Evolutionary conservation across 2,329 filamentous ascomycete genomes (phyloP), one percentile per base, ranked within the genome.

Genomic region (Pochonia chlamydosporia): DNA sequence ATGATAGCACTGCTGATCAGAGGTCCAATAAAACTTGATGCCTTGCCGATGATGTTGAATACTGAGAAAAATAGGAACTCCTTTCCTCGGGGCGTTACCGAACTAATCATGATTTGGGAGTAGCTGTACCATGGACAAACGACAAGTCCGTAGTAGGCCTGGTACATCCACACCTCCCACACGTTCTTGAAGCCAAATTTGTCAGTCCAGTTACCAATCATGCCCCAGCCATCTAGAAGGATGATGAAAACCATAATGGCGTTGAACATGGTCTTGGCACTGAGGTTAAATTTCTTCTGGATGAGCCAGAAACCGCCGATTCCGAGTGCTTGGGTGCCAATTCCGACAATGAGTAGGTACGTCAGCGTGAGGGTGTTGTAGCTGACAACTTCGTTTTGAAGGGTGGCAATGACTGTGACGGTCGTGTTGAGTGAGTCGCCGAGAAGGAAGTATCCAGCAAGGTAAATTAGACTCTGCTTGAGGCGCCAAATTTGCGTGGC

Each of bases 71-170:
- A 87, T 10, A 87, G 66, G 55, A 85, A 85, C 54, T 86, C 84
- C 56, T 85, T 81, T 31, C 82, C 82, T 5, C 79, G 71, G 0
- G 83, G 83, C 0, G 82, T 85, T 2, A 87, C 81, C 54, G 85
- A 83, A 3, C 76, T 80, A 54, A 87, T 87, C 75, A 87, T 82
- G 56, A 82, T 85, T 59, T 86, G 82, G 0, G 75, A 79, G 62
- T 87, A 87, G 41, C 78, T 81, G 62, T 85, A 86, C 82, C 82
- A 86, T 0, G 82, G 82, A 52, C 82, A 84, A 6, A 85, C 78
- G 40, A 85, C 74, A 1, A 87, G 67, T 0, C 83, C 82, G 55
- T 85, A 86, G 53, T 81, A 83, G 8, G 63, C 64, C 52, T 73
- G 70, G 50, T 71, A 72, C 0, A 69, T 43, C 70, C 70, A 73